Evolutionary conservation across 495 filamentous ascomycete species (phyloP), one percentile per base, ranked within the genome.

Genomic region (Lepidopterella palustris): DNA sequence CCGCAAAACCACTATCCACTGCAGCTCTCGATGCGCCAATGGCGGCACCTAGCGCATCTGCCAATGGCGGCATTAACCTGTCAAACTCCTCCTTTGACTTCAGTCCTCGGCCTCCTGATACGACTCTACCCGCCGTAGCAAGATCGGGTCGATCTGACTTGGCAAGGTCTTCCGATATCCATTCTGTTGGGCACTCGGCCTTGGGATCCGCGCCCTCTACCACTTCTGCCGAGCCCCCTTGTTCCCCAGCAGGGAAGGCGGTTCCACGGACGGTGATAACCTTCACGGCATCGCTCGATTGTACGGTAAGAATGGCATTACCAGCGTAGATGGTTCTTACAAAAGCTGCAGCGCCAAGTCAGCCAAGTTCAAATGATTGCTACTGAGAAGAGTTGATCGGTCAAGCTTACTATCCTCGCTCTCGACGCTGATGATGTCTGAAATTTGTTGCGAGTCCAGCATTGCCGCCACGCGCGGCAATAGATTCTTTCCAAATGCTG

Each of bases 1-100:
- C 93, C n/a, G 95, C 95, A 68, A 96, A 98, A 11, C 93, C 93
- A 62, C 89, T 92, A 77, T 98, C 93, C 13, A 98, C 95, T 3
- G 93, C 93, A 13, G 93, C 93, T 64, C 93, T 84, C 28, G 89
- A 95, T 32, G 93, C 93, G 67, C 93, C 93, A 62, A 98, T 89
- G 11, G 93, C 93, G 5, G 93, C 93, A 26, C 91, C 91, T 9
- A 98, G 79, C 1, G 89, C 82, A 70, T 98, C 93, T 15, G 93
- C 93, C 25, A 98, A 78, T 13, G 95, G 91, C 25, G 87, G 79
- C 79, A 98, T 97, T 58, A 97, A 74, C 56, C 81, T 81, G 75
- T 98, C 91, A 70, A 98, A 98, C 49, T 96, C 90, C 71, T 96
- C 87, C 78, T 97, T 97, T 9, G 91, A 95, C 80, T 96, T 97